Conservation (phyloP, 1,139 yeast species). For the Zhuliangozyma blackwelliae region DNA sequence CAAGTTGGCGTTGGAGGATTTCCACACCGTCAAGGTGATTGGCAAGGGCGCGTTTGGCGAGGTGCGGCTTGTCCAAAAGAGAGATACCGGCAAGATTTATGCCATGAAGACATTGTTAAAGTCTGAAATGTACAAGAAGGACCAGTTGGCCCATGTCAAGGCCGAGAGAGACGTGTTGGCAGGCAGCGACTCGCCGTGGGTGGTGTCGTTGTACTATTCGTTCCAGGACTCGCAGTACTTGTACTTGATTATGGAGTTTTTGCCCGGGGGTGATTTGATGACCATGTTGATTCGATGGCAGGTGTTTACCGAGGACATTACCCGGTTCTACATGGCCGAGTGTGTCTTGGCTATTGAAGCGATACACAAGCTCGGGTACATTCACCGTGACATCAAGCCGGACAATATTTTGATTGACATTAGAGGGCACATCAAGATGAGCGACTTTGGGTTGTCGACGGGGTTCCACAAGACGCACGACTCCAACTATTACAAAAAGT, state of each 20-base stretch:
- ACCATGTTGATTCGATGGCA: conserved; percentile 88
- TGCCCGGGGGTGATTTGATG: conserved; percentile 86
- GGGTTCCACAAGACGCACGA: conserved; percentile 87
- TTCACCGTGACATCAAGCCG: conserved; percentile 77
- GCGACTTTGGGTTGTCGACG: conserved; percentile 81
- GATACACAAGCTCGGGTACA: conserved; percentile 72
- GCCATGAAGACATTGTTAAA: conserved; percentile 80
- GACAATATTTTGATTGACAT: conserved; percentile 78
- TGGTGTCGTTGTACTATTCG: conserved; percentile 73
- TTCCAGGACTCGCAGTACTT: conserved; percentile 75
- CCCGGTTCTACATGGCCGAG: conserved; percentile 82
- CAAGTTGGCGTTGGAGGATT: conserved; percentile 68
- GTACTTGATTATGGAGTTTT: conserved; percentile 76
- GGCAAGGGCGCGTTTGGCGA: conserved; percentile 90
- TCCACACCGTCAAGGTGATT: conserved; percentile 73
- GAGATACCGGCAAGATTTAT: conserved; percentile 76
- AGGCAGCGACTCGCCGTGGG: conserved; percentile 86
- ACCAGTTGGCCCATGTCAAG: conserved; percentile 78
- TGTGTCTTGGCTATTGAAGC: conserved; percentile 84
- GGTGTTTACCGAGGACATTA: conserved; percentile 78
- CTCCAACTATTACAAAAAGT: conserved; percentile 68
- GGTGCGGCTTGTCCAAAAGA: conserved; percentile 76
- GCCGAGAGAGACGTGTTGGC: conserved; percentile 86
- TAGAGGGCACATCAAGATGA: conserved; percentile 72
- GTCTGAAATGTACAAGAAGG: conserved; percentile 79